Base-by-base conservation (phyloP, 768 basidiomycete species). In the Tephrocybe sp. region DNA sequence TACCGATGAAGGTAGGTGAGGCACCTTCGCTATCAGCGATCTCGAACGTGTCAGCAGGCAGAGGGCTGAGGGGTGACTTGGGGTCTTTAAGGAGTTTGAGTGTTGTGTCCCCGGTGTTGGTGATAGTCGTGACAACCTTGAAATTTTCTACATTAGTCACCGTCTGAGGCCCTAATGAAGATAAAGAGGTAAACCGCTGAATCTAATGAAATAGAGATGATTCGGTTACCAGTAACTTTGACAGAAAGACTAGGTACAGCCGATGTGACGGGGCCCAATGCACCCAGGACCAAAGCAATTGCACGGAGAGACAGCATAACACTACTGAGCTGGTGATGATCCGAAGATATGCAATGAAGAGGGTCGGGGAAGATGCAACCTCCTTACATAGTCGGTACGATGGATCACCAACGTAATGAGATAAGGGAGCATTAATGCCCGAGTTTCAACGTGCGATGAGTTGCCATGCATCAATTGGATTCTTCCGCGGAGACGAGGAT, bases 81-180 rank as follows among this genome's bases (percentile, higher is more conserved):
- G 74, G 75, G 52, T 76, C 71, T 55, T 74, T 72, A 43, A 76
- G 64, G 47, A 77, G 55, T 60, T 72, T 74, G 30, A 76, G 58
- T 25, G 71, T 68, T 54, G 72, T 66, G 34, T 73, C 63, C 40
- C 76, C 75, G 24, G 71, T 73, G 62, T 74, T 73, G 51, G 66
- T 69, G 54, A 75, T 52, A 22, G 70, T 70, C 6, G 74, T 63
- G 13, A 59, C 56, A 54, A 77, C 64, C 60, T 71, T 69, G 16
- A 76, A 51, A 58, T 73, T 71, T 51, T 72, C 61, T 34, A 76
- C 70, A 40, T 64, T 69, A 26, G 62, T 60, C 38, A 74, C 69
- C 25, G 65, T 55, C 19, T 59, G 58, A 24, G 71, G 67, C 8
- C 66, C 69, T 61, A 51, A 44, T 16, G 28, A 37, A 27, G 44